Evolutionary conservation across 768 basidiomycete species (phyloP).

Genomic region (Boletus pseudo-olivaceus): DNA sequence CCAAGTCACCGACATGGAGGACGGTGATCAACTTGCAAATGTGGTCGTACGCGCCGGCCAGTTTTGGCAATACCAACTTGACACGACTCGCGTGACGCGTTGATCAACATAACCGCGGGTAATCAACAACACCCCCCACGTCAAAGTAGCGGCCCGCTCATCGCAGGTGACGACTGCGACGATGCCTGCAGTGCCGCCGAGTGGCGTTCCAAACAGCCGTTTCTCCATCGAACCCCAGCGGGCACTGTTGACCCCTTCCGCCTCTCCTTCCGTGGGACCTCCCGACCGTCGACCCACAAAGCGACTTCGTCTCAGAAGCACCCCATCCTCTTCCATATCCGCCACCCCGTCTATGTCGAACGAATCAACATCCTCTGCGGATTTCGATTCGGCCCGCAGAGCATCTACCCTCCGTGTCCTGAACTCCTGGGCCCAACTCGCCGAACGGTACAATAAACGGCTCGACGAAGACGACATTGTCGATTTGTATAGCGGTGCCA

Average conservation of each 20-base stretch:
- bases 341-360: slow-evolving; percentile 30
- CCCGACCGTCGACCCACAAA: slow-evolving; percentile 44
- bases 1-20: background rate
- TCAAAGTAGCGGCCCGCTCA: slow-evolving; percentile 1
- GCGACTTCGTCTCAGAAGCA: slow-evolving; percentile 45
- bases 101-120: slow-evolving; percentile 6
- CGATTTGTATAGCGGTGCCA: slow-evolving; percentile 55
- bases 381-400: slow-evolving; percentile 53
- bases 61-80: slow-evolving; percentile 12
- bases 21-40: no score
- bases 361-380: slow-evolving; percentile 29
- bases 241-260: slow-evolving; percentile 24
- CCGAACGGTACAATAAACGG: slow-evolving; percentile 59
- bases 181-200: slow-evolving; percentile 10
- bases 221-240: slow-evolving; percentile 12
- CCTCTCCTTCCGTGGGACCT: slow-evolving; percentile 28
- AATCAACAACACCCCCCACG: slow-evolving; percentile 7
- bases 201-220: background rate
- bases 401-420: slow-evolving; percentile 52
- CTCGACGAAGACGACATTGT: slow-evolving; percentile 81
- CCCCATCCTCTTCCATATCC: slow-evolving; percentile 43
- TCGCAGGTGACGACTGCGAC: slow-evolving; percentile 6
- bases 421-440: slow-evolving; percentile 65
- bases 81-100: slow-evolving; percentile 4
- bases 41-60: background rate